Evolutionary conservation across 1,284 basidiomycete genomes (phyloP).

Genomic region (Ceratobasidium sp.): DNA sequence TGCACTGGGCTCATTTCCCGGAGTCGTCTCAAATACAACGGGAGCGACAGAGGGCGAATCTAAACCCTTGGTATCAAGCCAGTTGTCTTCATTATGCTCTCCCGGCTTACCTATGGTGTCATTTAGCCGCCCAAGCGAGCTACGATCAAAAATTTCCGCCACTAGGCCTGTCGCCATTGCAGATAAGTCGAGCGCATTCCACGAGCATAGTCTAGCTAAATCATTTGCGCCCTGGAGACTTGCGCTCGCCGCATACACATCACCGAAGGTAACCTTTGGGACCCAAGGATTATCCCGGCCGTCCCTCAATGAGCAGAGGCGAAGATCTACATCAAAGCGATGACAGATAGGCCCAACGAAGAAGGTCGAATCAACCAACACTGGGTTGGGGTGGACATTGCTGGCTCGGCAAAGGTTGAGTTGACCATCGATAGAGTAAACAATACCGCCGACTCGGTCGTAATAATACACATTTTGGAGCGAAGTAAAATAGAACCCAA

Average conservation of each 20-base stretch:
- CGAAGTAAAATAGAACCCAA: background rate
- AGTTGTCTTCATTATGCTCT: too few relatives aligned
- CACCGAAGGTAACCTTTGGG: background rate
- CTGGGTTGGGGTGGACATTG: background rate
- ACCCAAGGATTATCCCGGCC: background rate
- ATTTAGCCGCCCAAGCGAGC: too few relatives aligned
- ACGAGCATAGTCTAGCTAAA: background rate
- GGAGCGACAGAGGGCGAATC: too few relatives aligned
- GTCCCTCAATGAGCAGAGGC: background rate
- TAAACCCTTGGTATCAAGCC: too few relatives aligned
- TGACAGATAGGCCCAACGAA: background rate
- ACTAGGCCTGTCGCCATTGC: too few relatives aligned
- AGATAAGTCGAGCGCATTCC: background rate
- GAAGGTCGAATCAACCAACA: background rate
- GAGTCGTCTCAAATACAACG: too few relatives aligned
- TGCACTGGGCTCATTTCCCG: too few relatives aligned
- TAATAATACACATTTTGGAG: background rate
- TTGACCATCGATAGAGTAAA: background rate
- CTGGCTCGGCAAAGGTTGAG: background rate
- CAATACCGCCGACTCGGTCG: background rate
- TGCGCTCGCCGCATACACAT: background rate
- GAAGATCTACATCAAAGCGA: background rate
- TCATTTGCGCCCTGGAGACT: background rate
- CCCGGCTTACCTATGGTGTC: too few relatives aligned
- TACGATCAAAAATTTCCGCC: too few relatives aligned